These are phyloP conservation scores for Pleurotus tuoliensis DNA, from an alignment of 768 basidiomycete genomes.

Conservation along the genomic window DNA sequence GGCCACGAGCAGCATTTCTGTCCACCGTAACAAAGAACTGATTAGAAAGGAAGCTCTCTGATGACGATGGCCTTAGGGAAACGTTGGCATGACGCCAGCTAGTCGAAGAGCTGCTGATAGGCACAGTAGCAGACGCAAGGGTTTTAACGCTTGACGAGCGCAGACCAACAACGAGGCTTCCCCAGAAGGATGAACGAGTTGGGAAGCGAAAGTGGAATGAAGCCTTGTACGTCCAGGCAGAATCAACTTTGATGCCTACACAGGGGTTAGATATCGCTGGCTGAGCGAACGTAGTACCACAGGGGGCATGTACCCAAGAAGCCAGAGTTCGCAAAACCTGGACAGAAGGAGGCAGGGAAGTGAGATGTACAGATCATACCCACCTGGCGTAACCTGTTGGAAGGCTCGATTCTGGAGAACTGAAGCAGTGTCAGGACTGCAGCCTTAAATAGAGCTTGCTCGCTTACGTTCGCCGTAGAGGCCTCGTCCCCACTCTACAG, in stretches of 20 bases:
- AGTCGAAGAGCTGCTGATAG: slow-evolving; percentile 39
- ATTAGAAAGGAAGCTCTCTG: slow-evolving; percentile 40
- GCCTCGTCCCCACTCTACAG: slow-evolving; percentile 62
- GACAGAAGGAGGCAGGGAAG: background rate
- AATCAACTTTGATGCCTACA: slow-evolving; percentile 51
- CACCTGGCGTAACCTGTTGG: slow-evolving; percentile 57
- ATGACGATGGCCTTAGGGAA: slow-evolving; percentile 37
- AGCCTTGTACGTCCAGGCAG: slow-evolving; percentile 49
- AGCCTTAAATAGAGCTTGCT: background rate
- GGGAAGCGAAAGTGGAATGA: slow-evolving; percentile 61
- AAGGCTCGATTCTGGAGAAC: slow-evolving; percentile 69
- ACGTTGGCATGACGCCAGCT: slow-evolving; percentile 46
- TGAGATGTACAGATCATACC: background rate
- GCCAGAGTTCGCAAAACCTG: slow-evolving; percentile 58
- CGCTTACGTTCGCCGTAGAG: slow-evolving; percentile 56
- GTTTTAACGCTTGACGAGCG: slow-evolving; percentile 38
- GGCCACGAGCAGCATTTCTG: slow-evolving; percentile 32
- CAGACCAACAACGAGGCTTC: slow-evolving; percentile 39
- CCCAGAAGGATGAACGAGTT: slow-evolving; percentile 31
- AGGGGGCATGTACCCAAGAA: slow-evolving; percentile 55
- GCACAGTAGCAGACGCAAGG: slow-evolving; percentile 36
- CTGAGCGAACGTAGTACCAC: background rate
- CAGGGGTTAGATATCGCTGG: background rate
- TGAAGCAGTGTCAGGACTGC: slow-evolving; percentile 15
- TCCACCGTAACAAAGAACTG: slow-evolving; percentile 50